A percentile compares a stretch with the other conserved stretches of the same genome.
These are phyloP conservation scores for Xenoacremonium recifei DNA, from an alignment of 2,329 filamentous ascomycete species.

Conservation along the genomic window DNA sequence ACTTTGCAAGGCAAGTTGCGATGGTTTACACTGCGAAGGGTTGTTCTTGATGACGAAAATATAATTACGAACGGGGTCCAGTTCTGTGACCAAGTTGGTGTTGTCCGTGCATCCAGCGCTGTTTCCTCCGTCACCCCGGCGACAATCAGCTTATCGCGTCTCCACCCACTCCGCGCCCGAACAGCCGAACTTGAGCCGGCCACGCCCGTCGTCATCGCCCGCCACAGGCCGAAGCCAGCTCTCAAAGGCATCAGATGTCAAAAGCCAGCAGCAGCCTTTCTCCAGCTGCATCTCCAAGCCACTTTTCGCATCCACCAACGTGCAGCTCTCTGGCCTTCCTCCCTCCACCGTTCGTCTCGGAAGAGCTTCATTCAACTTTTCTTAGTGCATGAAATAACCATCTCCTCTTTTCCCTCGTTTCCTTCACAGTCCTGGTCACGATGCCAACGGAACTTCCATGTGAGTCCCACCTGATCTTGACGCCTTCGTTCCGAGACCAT, in stretches of 20 bases:
- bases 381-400: not conserved
- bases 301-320: slow-evolving; percentile 4
- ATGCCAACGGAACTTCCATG: slow-evolving; percentile 51
- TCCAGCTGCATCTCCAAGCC: not conserved
- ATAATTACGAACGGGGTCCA: no score
- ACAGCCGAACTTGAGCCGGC: slow-evolving; percentile 17
- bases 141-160: slow-evolving; percentile 25
- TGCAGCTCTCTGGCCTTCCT: slow-evolving; percentile 2
- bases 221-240: slow-evolving; percentile 19
- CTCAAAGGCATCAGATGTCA: slow-evolving; percentile 8
- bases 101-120: slow-evolving; percentile 6
- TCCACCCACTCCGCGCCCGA: slow-evolving; percentile 1
- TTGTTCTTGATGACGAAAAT: no score
- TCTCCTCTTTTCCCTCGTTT: not conserved
- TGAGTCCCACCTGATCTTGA: slow-evolving; percentile 31
- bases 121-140: slow-evolving; percentile 27
- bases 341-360: not conserved
- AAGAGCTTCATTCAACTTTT: no score
- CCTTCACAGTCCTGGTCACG: slow-evolving; percentile 15
- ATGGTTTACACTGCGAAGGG: no score
- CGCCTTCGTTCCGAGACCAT: slow-evolving; percentile 6
- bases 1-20: no score
- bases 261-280: slow-evolving; percentile 6
- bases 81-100: no score
- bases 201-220: slow-evolving; percentile 24